Conservation (phyloP, 2,329 filamentous ascomycete genomes). For the Clarireedia paspali region DNA sequence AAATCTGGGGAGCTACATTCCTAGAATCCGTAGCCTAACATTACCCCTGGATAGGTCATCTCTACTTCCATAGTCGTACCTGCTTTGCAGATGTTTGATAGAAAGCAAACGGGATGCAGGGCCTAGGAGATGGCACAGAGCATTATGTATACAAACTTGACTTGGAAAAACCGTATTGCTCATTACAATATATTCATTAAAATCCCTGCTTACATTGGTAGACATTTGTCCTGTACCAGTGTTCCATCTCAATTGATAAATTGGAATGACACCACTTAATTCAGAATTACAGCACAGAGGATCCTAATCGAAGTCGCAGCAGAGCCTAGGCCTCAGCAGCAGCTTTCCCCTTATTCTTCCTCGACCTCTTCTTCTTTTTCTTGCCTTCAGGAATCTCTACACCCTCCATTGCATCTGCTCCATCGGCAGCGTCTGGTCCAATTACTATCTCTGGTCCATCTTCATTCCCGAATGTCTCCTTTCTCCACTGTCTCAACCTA, state of each 20-base stretch:
- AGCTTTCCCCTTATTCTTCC: constrained; percentile 28
- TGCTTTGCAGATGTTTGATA: too few relatives aligned
- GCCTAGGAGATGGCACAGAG: too few relatives aligned
- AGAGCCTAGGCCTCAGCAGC: not conserved
- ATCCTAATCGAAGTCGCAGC: not conserved
- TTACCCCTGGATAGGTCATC: too few relatives aligned
- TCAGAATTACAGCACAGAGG: not conserved
- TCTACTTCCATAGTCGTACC: too few relatives aligned
- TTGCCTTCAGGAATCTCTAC: constrained; percentile 32
- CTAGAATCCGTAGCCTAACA: too few relatives aligned
- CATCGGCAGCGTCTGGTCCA: constrained; percentile 17
- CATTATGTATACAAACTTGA: too few relatives aligned
- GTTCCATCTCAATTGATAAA: too few relatives aligned
- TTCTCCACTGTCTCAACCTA: constrained; percentile 76
- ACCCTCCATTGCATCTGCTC: constrained; percentile 18
- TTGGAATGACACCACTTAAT: not conserved
- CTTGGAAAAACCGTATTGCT: too few relatives aligned
- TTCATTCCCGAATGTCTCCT: constrained; percentile 52
- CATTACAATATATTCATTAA: not conserved
- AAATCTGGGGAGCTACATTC: too few relatives aligned
- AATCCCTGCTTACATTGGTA: not conserved
- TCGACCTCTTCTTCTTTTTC: constrained; percentile 47
- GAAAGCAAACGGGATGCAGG: too few relatives aligned
- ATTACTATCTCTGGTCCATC: constrained; percentile 30
- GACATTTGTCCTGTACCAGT: not conserved